Evolutionary conservation across 805 yeast genomes (phyloP), one percentile per base, ranked within the genome.

Genomic region (Candida krabiensis): DNA sequence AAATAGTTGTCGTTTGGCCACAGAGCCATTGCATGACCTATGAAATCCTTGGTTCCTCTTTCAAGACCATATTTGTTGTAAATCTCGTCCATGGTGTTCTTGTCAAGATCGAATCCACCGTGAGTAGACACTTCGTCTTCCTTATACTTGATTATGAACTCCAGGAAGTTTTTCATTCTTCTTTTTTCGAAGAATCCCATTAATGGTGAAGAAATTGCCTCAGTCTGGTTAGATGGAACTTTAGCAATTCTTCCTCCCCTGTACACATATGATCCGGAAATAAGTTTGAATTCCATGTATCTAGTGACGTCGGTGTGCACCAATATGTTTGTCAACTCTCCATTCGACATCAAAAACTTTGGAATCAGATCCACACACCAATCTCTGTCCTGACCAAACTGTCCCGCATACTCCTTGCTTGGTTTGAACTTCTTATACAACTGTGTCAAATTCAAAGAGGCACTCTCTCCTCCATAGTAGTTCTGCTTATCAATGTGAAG

Each of bases 321-420:
- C 51, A 93, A 76, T 52, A 93, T 93, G 62, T 91, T 91, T 47
- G 97, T 93, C 63, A 93, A 77, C 61, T 91, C 99, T 28, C 99
- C 99, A 59, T 89, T 87, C 38, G 97, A 90, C 99, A 93, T 93
- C 52, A 93, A 71, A 53, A 93, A 90, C 67, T 93, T 93, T 30
- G 99, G 99, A 56, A 93, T 88, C 66, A 93, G 74, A 61, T 93
- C 99, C 36, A 93, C 93, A 66, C 95, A 89, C 97, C 98, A 93
- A 63, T 93, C 98, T 48, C 98, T 78, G 58, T 88, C 96, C 56
- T 95, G 80, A 35, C 99, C 98, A 46, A 81, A 76, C 46, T 78
- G 74, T 15, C 71, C 72, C 44, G 82, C 84, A 28, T 87, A 83
- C 50, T 77, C 75, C 46, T 80, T 85, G 35, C 77, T 70, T 22